These are phyloP conservation scores for Suhomyces ambrosiae DNA, from an alignment of 1,139 yeast species.

Conservation along the genomic window DNA sequence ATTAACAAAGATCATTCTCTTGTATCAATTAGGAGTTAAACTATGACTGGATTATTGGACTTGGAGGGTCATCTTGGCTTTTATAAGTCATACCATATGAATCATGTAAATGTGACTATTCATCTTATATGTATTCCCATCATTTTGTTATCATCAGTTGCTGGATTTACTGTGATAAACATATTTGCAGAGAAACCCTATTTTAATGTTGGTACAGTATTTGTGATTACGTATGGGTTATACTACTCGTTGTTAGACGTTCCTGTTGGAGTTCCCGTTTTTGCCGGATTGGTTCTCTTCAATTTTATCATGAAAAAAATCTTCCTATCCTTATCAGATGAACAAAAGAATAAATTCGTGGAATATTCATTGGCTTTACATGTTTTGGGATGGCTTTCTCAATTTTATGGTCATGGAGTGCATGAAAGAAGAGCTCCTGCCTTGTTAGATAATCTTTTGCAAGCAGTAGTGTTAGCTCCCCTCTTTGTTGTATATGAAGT, in stretches of 20 bases:
- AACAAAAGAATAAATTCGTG: conserved; percentile 26
- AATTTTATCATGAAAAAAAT: conserved; percentile 39
- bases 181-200: conserved; percentile 31
- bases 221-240: conserved; percentile 38
- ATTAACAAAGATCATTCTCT: too few relatives aligned
- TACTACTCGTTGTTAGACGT: conserved; percentile 49
- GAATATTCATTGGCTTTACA: conserved; percentile 44
- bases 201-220: conserved; percentile 40
- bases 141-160: conserved; percentile 60
- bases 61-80: conserved; percentile 71
- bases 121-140: conserved; percentile 82
- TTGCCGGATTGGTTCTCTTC: conserved; percentile 41
- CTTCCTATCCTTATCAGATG: conserved; percentile 21
- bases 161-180: conserved; percentile 33
- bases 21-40: too few relatives aligned
- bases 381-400: conserved; percentile 72
- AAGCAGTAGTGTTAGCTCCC: conserved; percentile 89
- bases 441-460: conserved; percentile 74
- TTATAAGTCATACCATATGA: conserved; percentile 81
- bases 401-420: conserved; percentile 84
- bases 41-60: conserved; percentile 32
- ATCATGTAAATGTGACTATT: conserved; percentile 68
- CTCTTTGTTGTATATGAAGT: conserved; percentile 82
- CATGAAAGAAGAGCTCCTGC: conserved; percentile 90
- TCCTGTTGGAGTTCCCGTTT: conserved; percentile 41